A percentile compares a stretch with the other conserved stretches of the same genome.
These are phyloP conservation scores for Schizophyllum commune DNA, from an alignment of 1,284 basidiomycete species.

Conservation along the genomic window DNA sequence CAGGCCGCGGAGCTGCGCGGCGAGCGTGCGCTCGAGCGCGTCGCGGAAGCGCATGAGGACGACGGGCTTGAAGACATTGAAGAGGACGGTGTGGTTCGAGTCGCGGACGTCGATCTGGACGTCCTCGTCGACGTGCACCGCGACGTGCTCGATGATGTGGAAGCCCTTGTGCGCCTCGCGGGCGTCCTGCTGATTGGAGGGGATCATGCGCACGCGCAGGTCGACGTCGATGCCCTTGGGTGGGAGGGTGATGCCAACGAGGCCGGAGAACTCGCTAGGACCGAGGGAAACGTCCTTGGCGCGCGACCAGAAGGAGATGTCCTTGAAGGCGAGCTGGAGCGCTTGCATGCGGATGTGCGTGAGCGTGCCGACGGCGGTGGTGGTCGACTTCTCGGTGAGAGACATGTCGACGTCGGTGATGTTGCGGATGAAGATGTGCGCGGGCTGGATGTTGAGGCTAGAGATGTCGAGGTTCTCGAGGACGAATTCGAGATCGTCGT, in stretches of 20 bases:
- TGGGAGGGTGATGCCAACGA: conserved; percentile 51
- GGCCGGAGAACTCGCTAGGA: conserved; percentile 48
- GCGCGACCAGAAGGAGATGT: conserved; percentile 64
- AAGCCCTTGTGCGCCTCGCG: conserved; percentile 39
- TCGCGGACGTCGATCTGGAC: conserved; percentile 44
- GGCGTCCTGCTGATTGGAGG: conserved; percentile 26
- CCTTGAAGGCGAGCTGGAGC: conserved; percentile 48
- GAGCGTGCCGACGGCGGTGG: conserved; percentile 47
- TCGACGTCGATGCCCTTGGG: conserved; percentile 58
- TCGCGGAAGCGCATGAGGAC: conserved; percentile 44
- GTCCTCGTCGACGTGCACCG: conserved; percentile 44
- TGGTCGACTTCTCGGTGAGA: conserved; percentile 19
- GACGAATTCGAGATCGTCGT: conserved; percentile 57
- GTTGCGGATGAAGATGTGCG: conserved; percentile 60
- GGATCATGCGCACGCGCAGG: conserved; percentile 51
- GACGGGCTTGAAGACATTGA: conserved; percentile 53
- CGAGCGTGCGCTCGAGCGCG: conserved; percentile 46
- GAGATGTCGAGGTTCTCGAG: conserved; percentile 65
- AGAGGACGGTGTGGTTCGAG: conserved; percentile 51
- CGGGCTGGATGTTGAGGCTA: conserved; percentile 52
- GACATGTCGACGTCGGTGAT: conserved; percentile 53
- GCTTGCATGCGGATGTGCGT: conserved; percentile 57
- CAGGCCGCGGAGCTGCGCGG: conserved; percentile 38
- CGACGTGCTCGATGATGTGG: conserved; percentile 46
- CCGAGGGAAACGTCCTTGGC: conserved; percentile 45